Conservation (phyloP, 371 early-diverging fungal genomes). For the Actinomortierella wolfii region DNA sequence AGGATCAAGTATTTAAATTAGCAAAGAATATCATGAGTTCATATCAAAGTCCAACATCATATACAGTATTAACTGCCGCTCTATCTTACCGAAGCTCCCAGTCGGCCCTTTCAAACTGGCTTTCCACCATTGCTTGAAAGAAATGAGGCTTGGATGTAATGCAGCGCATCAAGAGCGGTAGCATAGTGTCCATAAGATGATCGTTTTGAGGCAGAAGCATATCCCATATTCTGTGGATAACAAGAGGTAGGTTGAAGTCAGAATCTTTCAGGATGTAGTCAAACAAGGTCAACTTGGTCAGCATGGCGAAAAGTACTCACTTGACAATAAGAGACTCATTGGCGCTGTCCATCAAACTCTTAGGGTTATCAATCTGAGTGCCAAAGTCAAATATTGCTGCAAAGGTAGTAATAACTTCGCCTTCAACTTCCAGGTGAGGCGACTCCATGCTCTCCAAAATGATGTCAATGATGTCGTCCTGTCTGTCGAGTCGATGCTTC, state of each 20-base stretch:
- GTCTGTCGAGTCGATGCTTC: too few relatives aligned
- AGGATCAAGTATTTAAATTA: too few relatives aligned
- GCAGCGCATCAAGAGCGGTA: conserved; percentile 34
- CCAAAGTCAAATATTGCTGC: conserved; percentile 24
- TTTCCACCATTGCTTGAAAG: conserved; percentile 19
- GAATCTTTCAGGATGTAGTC: too few relatives aligned
- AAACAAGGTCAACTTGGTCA: too few relatives aligned
- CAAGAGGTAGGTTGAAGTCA: too few relatives aligned
- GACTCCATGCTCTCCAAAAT: conserved; percentile 24
- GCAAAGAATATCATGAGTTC: too few relatives aligned
- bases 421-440: conserved; percentile 14
- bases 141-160: conserved; percentile 7
- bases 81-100: conserved; percentile 31
- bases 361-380: conserved; percentile 26
- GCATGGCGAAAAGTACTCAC: conserved; percentile 19
- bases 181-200: conserved; percentile 25
- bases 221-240: conserved; percentile 26
- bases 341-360: conserved; percentile 25
- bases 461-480: background rate
- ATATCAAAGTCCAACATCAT: too few relatives aligned
- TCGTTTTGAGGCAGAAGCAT: conserved; percentile 35
- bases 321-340: conserved; percentile 25
- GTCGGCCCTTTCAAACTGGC: conserved; percentile 16
- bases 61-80: too few relatives aligned
- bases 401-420: conserved; percentile 19